phyloP scores from a whole-genome alignment of 495 filamentous ascomycete genomes.

The Echria macrotheca region DNA sequence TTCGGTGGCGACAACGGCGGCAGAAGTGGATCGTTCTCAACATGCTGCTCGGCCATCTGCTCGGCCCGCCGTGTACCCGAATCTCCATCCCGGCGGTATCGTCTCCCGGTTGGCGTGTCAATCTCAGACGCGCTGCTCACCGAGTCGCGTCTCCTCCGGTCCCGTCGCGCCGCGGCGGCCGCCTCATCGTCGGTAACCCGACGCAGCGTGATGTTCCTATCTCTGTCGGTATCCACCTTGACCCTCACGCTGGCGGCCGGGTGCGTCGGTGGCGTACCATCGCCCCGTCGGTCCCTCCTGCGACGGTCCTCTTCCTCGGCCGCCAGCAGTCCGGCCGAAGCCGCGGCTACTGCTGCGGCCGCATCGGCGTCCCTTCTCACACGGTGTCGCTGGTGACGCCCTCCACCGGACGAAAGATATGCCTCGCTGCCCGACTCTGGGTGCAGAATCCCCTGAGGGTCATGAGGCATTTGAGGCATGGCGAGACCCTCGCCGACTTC shows the following conservation, averaged over 20 bases:
- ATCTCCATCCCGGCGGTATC: constrained; percentile 39
- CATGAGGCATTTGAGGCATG: constrained; percentile 48
- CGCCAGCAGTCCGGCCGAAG: constrained; percentile 37
- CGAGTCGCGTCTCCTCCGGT: constrained; percentile 37
- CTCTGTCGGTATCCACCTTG: constrained; percentile 67
- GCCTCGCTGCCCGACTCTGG: constrained; percentile 56
- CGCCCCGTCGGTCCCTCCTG: constrained; percentile 34
- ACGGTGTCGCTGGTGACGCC: constrained; percentile 39
- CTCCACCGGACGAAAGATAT: constrained; percentile 46
- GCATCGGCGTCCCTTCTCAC: constrained; percentile 42
- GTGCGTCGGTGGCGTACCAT: constrained; percentile 37
- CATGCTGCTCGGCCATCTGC: constrained; percentile 34
- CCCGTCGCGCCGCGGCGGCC: constrained; percentile 34
- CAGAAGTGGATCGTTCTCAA: constrained; percentile 19
- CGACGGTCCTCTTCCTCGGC: constrained; percentile 34
- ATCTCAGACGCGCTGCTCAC: constrained; percentile 43
- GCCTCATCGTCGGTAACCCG: constrained; percentile 72
- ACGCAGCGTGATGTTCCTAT: constrained; percentile 74
- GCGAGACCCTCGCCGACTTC: constrained; percentile 29
- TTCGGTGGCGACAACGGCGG: constrained; percentile 39
- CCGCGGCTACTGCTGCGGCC: constrained; percentile 45
- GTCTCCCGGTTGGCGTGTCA: constrained; percentile 36
- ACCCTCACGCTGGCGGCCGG: constrained; percentile 74
- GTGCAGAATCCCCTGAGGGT: constrained; percentile 53
- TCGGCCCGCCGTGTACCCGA: constrained; percentile 35